Base-by-base conservation (phyloP, 371 early-diverging fungal species). In the Thermomucor indicae-seudaticae region DNA sequence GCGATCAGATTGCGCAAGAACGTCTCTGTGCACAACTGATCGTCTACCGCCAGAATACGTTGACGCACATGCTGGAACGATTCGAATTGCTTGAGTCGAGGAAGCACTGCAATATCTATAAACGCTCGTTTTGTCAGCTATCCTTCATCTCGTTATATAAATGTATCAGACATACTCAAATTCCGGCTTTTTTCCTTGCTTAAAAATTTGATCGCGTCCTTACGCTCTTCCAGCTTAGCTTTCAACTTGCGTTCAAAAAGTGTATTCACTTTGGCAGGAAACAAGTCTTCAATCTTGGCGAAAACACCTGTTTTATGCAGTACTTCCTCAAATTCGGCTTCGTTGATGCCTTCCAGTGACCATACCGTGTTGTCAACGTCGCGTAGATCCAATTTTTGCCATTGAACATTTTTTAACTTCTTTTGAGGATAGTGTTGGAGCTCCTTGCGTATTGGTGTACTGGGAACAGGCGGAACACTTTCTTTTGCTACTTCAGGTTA, bases 1-100 rank as follows among this genome's bases (percentile, higher is more conserved):
- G 57, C 44, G 14, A 77, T 43, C 43, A 84, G 52, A 34, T 75
- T 72, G 35, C 70, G 58, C 42, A 83, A 45, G 45, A 81, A 63
- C 2, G 58, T 69, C 29, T 83, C 83, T 2, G 67, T 60, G 31
- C 78, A 68, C 0, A 68, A 47, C 2, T 60, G 57, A 29, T 66
- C 68, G 39, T 80, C 65, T 27, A 80, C 27, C 10, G 45, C 43
- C 43, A 75, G 43, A 12, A 75, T 69, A 27, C 54, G 49, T 28
- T 51, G 16, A n/a, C 64, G 56, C 3, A 66, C 67, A 37, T 86
- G 76, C 23, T 38, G 50, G 40, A 58, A 66, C 3, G 52, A 52
- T 2, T 38, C 47, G 24, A 55, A 60, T 22, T 47, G 54, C 29
- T 67, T 70, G 22, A 65, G 39, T 28, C 57, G 59, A 11, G 75